Conservation (phyloP, 1,284 basidiomycete genomes). For the Malassezia vespertilionis region DNA sequence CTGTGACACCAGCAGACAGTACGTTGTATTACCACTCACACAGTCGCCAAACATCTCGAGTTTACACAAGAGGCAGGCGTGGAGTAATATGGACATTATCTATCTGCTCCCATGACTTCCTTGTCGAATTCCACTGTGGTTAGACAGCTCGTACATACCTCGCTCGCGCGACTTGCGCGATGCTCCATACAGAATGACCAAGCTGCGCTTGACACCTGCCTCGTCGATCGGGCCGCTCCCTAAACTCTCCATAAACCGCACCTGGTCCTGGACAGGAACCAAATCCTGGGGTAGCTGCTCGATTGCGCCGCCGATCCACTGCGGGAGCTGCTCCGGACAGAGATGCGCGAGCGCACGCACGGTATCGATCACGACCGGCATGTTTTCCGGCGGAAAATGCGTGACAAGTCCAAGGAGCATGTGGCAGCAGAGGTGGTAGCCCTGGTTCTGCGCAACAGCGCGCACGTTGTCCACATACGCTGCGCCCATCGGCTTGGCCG, state of each 20-base stretch:
- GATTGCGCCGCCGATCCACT: slow-evolving; percentile 63
- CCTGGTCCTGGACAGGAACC: slow-evolving; percentile 4
- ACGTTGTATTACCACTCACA: background rate
- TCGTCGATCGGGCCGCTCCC: slow-evolving; percentile 12
- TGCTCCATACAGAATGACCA: slow-evolving; percentile 27
- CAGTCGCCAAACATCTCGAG: slow-evolving; percentile 64
- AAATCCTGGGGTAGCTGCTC: slow-evolving; percentile 58
- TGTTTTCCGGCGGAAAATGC: slow-evolving; percentile 76
- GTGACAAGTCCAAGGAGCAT: slow-evolving; percentile 64
- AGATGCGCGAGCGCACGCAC: slow-evolving; percentile 60
- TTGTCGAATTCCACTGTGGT: slow-evolving; percentile 8
- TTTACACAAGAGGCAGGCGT: slow-evolving; percentile 70
- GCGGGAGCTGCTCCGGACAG: slow-evolving; percentile 60
- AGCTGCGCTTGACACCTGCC: slow-evolving; percentile 27
- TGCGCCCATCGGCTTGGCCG: slow-evolving; percentile 19
- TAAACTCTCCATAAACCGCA: slow-evolving; percentile 1
- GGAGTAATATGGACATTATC: slow-evolving; percentile 24
- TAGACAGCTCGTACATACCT: slow-evolving; percentile 1
- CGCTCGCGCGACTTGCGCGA: slow-evolving; percentile 36
- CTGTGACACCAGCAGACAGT: slow-evolving; percentile 79
- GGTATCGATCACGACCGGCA: slow-evolving; percentile 64
- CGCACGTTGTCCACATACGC: slow-evolving; percentile 61
- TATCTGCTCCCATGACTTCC: background rate
- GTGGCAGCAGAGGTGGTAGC: slow-evolving; percentile 60
- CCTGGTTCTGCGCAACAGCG: slow-evolving; percentile 62